Evolutionary conservation across 495 filamentous ascomycete species (phyloP).

Genomic region (Chlorociboria aeruginascens): DNA sequence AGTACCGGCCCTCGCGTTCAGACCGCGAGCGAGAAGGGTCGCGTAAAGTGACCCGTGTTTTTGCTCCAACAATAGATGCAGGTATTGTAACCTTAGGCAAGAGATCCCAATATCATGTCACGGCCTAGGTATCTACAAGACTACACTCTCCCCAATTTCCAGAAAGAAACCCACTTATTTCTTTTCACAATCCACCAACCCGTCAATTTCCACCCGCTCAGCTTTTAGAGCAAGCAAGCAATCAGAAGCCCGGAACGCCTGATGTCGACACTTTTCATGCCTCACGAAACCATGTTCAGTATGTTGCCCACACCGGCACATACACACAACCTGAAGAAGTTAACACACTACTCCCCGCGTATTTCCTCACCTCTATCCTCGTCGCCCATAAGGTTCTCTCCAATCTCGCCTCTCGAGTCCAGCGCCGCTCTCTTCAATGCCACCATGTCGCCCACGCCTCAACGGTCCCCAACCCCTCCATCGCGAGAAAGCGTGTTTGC

Average conservation of each 20-base stretch:
- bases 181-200: background rate
- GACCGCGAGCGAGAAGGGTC: no score
- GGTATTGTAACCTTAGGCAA: no score
- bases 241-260: background rate
- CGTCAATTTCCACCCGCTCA: no score
- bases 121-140: no score
- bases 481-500: slow-evolving; percentile 7
- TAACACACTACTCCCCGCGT: slow-evolving; percentile 5
- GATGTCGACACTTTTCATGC: background rate
- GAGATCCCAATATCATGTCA: no score
- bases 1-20: no score
- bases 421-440: slow-evolving; percentile 1
- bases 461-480: background rate
- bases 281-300: slow-evolving; percentile 4
- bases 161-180: background rate
- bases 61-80: no score
- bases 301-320: slow-evolving; percentile 8
- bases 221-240: background rate
- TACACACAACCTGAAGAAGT: background rate
- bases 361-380: slow-evolving; percentile 15
- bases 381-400: slow-evolving; percentile 9
- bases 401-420: slow-evolving; percentile 5
- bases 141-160: no score
- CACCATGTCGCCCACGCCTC: slow-evolving; percentile 6
- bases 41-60: no score